These are phyloP conservation scores for Calocybe gangraenosa DNA, from an alignment of 768 basidiomycete species.

Conservation along the genomic window DNA sequence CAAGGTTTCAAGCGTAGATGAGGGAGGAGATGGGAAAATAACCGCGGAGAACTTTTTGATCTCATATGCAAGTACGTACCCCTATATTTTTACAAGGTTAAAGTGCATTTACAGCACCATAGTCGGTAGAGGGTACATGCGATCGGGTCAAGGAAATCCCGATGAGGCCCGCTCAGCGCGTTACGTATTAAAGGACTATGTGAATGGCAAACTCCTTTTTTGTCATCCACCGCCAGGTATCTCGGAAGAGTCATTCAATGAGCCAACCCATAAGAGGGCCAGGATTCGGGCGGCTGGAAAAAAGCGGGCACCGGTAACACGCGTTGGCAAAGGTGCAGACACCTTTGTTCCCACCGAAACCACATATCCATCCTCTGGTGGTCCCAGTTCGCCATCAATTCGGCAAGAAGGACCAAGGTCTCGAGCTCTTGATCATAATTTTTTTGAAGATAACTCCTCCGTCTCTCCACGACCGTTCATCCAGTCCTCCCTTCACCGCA, in stretches of 20 bases:
- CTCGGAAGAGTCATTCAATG: constrained; percentile 69
- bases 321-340: constrained; percentile 80
- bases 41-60: constrained; percentile 80
- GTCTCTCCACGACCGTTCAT: constrained; percentile 61
- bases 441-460: constrained; percentile 61
- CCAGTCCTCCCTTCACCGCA: constrained; percentile 52
- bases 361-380: constrained; percentile 18
- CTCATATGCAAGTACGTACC: constrained; percentile 84
- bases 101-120: constrained; percentile 13
- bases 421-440: constrained; percentile 70
- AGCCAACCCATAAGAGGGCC: constrained; percentile 56
- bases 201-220: constrained; percentile 88
- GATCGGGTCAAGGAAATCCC: constrained; percentile 94
- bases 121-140: constrained; percentile 93
- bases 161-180: constrained; percentile 94
- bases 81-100: neutral
- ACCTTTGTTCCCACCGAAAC: constrained; percentile 61
- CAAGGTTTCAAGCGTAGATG: constrained; percentile 58
- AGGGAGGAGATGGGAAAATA: constrained; percentile 77
- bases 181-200: constrained; percentile 93
- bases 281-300: constrained; percentile 62
- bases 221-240: constrained; percentile 84
- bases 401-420: constrained; percentile 50
- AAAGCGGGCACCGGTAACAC: constrained; percentile 85
- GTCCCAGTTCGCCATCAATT: constrained; percentile 20